These are phyloP conservation scores for Fusarium miscanthi DNA, from an alignment of 2,329 filamentous ascomycete genomes.

Conservation along the genomic window DNA sequence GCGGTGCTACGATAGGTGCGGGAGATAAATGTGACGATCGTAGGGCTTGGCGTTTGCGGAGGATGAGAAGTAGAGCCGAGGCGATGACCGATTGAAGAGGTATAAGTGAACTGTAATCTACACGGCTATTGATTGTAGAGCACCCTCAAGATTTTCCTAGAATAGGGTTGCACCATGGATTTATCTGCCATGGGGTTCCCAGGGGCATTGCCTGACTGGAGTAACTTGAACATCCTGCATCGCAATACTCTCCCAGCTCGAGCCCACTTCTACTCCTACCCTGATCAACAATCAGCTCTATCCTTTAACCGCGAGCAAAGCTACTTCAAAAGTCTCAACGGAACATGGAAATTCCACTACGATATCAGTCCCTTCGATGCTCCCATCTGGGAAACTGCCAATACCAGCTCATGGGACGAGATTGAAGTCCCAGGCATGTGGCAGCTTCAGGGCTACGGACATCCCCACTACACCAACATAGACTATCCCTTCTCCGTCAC, in stretches of 20 bases:
- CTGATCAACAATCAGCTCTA: neutral
- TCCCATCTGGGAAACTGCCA: constrained; percentile 6
- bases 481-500: constrained; percentile 74
- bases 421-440: constrained; percentile 75
- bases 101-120: neutral
- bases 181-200: constrained; percentile 8
- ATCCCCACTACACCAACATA: constrained; percentile 77
- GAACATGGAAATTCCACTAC: constrained; percentile 29
- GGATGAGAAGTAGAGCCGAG: neutral
- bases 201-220: constrained; percentile 15
- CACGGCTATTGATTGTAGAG: accelerated
- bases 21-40: constrained; percentile 6
- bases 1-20: constrained; percentile 19
- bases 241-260: constrained; percentile 13
- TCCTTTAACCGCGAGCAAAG: neutral
- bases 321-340: constrained; percentile 5
- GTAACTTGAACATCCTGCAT: constrained; percentile 8
- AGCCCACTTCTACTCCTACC: constrained; percentile 30
- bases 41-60: constrained; percentile 12
- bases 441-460: constrained; percentile 75
- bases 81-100: accelerated
- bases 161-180: neutral
- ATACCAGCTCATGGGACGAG: constrained; percentile 41
- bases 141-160: accelerated
- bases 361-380: constrained; percentile 16